Base-by-base conservation (phyloP, 1,284 basidiomycete genomes). In the Cutaneotrichosporon sp. region DNA sequence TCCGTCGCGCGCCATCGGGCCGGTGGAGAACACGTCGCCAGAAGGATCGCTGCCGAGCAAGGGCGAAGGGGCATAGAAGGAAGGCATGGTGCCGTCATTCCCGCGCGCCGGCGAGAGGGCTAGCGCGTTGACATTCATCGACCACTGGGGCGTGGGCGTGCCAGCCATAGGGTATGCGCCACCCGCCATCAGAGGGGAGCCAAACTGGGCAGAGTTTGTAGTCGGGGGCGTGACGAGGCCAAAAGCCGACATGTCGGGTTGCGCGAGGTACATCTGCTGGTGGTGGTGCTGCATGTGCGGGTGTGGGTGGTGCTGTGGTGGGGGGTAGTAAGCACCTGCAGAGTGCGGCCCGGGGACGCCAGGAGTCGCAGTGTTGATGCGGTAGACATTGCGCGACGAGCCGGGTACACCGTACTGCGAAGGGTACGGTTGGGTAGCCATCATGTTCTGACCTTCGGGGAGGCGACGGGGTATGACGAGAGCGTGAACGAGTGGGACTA, bases 151-250 rank as follows among this genome's bases (percentile, higher is more conserved):
- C n/a, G 31, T 29, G 2, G 64, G 55, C 4, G 60, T 58, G 4
- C 42, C 54, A 13, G 33, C 50, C 45, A 61, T 54, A 11, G 46
- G 34, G 54, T 62, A 65, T 18, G 36, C 54, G 13, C 58, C 58
- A 20, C 33, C 36, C 4, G 64, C 46, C 45, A 66, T 53, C 11
- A 66, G 42, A 6, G 64, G 64, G 0, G 64, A 62, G 8, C 64
- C 59, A 24, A 62, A 66, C 49, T 59, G 56, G 4, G 60, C 54
- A 1, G 64, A 55, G 2, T 58, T 60, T 4, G 55, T 45, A 27
- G 60, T 62, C 9, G 64, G 64, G 3, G 64, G 64, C 3, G 64
- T 66, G 22, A 66, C 52, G 18, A 66, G 58, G 13, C 64, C 64
- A 18, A 51, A 60, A 6, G 49, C 46, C 4, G 25, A 50, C 42